Percentiles rank a stretch among this genome's conserved stretches.
phyloP scores from a whole-genome alignment of 331 rosid genomes.

The Quercus lobata region DNA sequence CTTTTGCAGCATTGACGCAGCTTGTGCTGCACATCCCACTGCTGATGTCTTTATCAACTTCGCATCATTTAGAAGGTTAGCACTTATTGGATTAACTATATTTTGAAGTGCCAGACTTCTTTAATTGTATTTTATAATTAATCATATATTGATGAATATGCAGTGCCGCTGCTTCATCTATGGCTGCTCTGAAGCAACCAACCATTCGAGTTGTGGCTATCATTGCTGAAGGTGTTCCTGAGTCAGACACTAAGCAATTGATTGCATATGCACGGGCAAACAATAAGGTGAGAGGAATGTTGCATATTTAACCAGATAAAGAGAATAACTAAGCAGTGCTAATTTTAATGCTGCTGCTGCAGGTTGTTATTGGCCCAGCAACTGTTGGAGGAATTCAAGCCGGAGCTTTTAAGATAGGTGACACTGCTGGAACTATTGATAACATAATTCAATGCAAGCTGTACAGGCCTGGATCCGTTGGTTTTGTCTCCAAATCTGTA shows the following conservation, averaged over 20 bases:
- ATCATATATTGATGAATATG: slow-evolving; percentile 16
- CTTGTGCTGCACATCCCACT: slow-evolving; percentile 96
- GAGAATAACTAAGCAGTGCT: slow-evolving; percentile 15
- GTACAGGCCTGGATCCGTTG: slow-evolving; percentile 99
- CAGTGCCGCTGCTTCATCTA: slow-evolving; percentile 98
- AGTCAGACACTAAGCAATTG: slow-evolving; percentile 87
- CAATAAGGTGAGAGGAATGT: slow-evolving; percentile 65
- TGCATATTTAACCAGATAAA: slow-evolving; percentile 15
- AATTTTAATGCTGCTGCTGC: slow-evolving; percentile 24
- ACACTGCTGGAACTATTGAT: slow-evolving; percentile 98
- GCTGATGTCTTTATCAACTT: slow-evolving; percentile 98
- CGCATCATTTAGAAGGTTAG: slow-evolving; percentile 91
- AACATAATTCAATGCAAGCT: slow-evolving; percentile 91
- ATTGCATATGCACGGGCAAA: slow-evolving; percentile 88
- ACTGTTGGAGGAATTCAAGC: slow-evolving; percentile 99
- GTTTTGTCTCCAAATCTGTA: slow-evolving; percentile 99
- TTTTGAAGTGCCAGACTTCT: neutral
- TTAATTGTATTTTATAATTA: neutral
- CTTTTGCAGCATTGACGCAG: slow-evolving; percentile 83
- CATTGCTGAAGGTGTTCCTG: slow-evolving; percentile 99
- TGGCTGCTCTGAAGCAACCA: slow-evolving; percentile 88
- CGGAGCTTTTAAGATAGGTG: slow-evolving; percentile 99
- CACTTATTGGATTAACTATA: slow-evolving; percentile 6
- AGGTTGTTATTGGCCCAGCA: slow-evolving; percentile 98
- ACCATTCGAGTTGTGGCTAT: slow-evolving; percentile 94